Conservation (phyloP, 2,329 filamentous ascomycete species). For the Pseudomassariella vexata region DNA sequence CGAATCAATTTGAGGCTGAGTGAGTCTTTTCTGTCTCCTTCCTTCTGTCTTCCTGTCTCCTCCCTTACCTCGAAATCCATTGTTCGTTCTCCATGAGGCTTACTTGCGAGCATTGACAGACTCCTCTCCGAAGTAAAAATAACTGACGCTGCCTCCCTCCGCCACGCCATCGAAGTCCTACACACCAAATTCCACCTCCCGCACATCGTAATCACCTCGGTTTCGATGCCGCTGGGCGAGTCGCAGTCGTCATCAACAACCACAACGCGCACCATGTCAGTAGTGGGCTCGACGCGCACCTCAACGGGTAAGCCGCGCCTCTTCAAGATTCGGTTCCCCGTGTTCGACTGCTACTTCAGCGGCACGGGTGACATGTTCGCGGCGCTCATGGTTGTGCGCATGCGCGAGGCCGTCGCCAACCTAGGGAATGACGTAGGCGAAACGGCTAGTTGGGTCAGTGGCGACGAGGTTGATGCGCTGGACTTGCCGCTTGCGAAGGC, state of each 20-base stretch:
- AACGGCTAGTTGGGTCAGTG: conserved; percentile 66
- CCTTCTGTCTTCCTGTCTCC: conserved; percentile 1
- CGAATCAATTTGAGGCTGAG: conserved; percentile 98
- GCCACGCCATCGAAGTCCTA: conserved; percentile 67
- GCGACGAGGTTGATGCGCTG: conserved; percentile 60
- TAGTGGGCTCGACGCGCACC: conserved; percentile 64
- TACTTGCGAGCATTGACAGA: conserved; percentile 37
- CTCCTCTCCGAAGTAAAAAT: conserved; percentile 83
- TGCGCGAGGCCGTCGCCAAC: conserved; percentile 71
- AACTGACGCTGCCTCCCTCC: conserved; percentile 65
- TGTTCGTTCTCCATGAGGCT: not conserved
- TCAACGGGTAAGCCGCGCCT: conserved; percentile 63
- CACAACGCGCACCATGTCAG: conserved; percentile 43
- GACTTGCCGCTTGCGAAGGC: conserved; percentile 80
- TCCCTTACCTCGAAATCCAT: not conserved
- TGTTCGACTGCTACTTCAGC: conserved; percentile 89
- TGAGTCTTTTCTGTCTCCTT: conserved; percentile 39
- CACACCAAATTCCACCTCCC: conserved; percentile 73
- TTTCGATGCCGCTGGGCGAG: conserved; percentile 57
- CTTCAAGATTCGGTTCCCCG: conserved; percentile 82
- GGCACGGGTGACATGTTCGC: conserved; percentile 99
- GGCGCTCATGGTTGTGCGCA: conserved; percentile 77
- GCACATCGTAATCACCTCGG: conserved; percentile 89
- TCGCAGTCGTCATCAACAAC: conserved; percentile 35
- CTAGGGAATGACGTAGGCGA: conserved; percentile 35